phyloP scores from a whole-genome alignment of 2,329 filamentous ascomycete species.

The Colletotrichum chlorophyti region DNA sequence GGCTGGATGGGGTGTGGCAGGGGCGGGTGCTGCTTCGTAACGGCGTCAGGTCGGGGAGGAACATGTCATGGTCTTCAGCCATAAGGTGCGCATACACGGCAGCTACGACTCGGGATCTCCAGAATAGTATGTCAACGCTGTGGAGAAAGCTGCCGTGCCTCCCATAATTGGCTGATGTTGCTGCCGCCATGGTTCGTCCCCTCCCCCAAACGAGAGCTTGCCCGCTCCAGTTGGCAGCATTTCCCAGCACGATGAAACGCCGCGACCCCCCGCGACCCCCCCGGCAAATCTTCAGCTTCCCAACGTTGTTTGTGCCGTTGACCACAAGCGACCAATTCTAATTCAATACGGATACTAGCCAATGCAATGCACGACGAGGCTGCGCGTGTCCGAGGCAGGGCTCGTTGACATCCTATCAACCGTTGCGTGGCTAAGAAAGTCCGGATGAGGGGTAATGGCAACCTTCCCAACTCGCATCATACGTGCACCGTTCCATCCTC shows the following conservation, averaged over 20 bases:
- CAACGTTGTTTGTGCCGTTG: constrained; percentile 5
- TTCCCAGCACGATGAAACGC: constrained; percentile 17
- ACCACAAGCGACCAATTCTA: not conserved
- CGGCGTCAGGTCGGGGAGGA: not conserved
- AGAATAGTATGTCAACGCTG: not conserved
- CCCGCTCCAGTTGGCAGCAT: constrained; percentile 24
- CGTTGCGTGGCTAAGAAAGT: constrained; percentile 3
- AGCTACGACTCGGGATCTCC: constrained; percentile 18
- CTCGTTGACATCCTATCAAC: constrained; percentile 10
- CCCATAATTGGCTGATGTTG: constrained; percentile 1
- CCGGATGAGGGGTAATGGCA: constrained; percentile 21
- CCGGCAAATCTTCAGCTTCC: constrained; percentile 25
- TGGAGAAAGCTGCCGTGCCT: not conserved
- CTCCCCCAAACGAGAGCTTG: constrained; percentile 17
- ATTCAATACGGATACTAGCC: not conserved
- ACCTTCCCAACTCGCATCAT: constrained; percentile 21
- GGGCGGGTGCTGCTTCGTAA: not conserved
- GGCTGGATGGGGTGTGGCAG: constrained; percentile 17
- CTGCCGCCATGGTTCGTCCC: constrained; percentile 16
- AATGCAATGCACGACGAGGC: constrained; percentile 14
- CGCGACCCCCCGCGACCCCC: constrained; percentile 7
- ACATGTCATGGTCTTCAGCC: not conserved
- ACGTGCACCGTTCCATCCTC: constrained; percentile 18
- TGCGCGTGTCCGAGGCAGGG: not conserved
- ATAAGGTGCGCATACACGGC: not conserved